These are phyloP conservation scores for Chalaropsis thielavioides DNA, from an alignment of 2,329 filamentous ascomycete species.

Conservation along the genomic window DNA sequence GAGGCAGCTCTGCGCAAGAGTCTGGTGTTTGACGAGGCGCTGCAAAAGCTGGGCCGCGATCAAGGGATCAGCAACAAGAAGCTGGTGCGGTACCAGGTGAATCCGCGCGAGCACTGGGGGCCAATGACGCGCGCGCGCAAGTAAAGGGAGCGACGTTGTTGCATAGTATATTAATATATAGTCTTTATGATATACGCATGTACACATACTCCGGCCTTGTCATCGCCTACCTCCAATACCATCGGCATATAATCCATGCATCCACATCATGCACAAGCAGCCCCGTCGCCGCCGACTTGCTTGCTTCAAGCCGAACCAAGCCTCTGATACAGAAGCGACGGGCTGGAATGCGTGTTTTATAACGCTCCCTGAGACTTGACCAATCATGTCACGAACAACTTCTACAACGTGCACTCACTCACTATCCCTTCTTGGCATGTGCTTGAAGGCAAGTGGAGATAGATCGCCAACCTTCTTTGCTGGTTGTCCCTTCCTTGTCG, in stretches of 20 bases:
- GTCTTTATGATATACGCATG: not conserved
- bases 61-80: slow-evolving; percentile 48
- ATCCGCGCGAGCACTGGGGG: slow-evolving; percentile 87
- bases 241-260: not conserved
- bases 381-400: not conserved
- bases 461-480: not conserved
- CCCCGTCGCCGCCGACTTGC: too few species aligned
- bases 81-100: slow-evolving; percentile 75
- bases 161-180: not conserved
- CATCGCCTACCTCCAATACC: not conserved
- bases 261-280: too few species aligned
- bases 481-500: not conserved
- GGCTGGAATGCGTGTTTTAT: not conserved
- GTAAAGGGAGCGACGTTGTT: slow-evolving; percentile 24
- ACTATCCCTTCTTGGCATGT: not conserved
- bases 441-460: not conserved
- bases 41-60: slow-evolving; percentile 56
- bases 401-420: not conserved
- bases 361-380: not conserved
- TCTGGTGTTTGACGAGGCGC: slow-evolving; percentile 56
- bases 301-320: too few species aligned
- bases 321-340: too few species aligned
- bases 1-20: slow-evolving; percentile 41
- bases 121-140: slow-evolving; percentile 48
- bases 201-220: too few species aligned